phyloP scores from a whole-genome alignment of 78 protist species.

The Paratrimastix pyriformis region DNA sequence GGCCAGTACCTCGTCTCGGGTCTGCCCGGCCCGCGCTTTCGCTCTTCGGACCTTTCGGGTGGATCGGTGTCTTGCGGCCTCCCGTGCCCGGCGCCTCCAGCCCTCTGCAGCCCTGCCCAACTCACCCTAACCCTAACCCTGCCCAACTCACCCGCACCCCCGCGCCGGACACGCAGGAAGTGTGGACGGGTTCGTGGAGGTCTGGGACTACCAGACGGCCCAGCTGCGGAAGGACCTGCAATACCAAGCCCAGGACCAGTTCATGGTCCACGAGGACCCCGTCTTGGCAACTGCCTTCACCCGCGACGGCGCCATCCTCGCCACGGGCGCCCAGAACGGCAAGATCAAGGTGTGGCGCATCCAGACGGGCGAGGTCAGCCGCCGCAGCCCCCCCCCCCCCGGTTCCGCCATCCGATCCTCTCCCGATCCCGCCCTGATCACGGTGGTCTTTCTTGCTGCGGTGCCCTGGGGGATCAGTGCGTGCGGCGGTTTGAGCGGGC shows the following conservation, averaged over 20 bases:
- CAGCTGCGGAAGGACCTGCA: constrained; percentile 42
- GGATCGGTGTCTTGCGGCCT: too few species aligned
- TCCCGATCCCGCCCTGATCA: not conserved
- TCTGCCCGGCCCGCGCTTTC: too few species aligned
- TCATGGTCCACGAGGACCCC: not conserved
- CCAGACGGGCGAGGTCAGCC: not conserved
- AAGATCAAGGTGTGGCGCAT: not conserved
- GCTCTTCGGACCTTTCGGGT: too few species aligned
- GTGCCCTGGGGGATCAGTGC: not conserved
- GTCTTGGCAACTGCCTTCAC: constrained; percentile 3
- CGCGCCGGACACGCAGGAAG: too few species aligned
- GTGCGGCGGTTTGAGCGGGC: not conserved
- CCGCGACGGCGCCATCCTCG: not conserved
- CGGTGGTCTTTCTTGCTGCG: not conserved
- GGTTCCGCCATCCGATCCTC: not conserved
- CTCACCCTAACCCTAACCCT: too few species aligned
- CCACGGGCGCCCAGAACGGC: constrained; percentile 4
- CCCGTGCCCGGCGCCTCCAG: too few species aligned
- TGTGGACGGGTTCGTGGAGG: constrained; percentile 57
- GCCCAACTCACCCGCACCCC: too few species aligned
- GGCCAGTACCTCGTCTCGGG: constrained; percentile 51
- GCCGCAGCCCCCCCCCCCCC: not conserved
- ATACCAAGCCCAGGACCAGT: constrained; percentile 36
- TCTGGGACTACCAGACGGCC: constrained; percentile 56
- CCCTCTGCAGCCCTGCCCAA: too few species aligned